These are phyloP conservation scores for Metschnikowia similis DNA, from an alignment of 805 yeast genomes.

Conservation along the genomic window DNA sequence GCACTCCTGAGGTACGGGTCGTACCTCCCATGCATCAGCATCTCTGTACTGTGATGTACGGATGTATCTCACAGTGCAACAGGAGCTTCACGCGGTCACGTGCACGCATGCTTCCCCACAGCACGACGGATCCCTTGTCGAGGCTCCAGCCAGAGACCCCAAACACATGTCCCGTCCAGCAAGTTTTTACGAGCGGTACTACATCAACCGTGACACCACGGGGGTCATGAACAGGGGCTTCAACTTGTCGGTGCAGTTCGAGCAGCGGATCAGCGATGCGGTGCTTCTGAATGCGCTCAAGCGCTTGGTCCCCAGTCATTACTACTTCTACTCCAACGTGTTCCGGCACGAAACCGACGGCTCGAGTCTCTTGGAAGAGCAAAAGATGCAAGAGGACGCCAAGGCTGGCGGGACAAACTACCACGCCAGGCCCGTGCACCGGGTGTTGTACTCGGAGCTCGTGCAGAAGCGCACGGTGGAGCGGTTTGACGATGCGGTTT, in stretches of 20 bases:
- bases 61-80: no score
- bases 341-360: slow-evolving; percentile 4
- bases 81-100: background rate
- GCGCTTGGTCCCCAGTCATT: slow-evolving; percentile 5
- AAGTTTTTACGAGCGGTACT: slow-evolving; percentile 12
- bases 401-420: slow-evolving; percentile 8
- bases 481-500: slow-evolving; percentile 2
- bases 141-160: background rate
- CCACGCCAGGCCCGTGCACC: slow-evolving; percentile 3
- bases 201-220: slow-evolving; percentile 12
- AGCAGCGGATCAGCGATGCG: slow-evolving; percentile 4
- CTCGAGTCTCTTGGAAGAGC: background rate
- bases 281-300: slow-evolving; percentile 13
- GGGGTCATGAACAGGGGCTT: slow-evolving; percentile 12
- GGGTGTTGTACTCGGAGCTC: slow-evolving; percentile 8
- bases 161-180: slow-evolving; percentile 6
- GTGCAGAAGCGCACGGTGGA: slow-evolving; percentile 3
- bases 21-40: no score
- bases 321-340: slow-evolving; percentile 8
- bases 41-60: no score
- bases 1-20: no score
- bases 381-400: background rate
- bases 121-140: no score
- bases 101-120: background rate
- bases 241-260: slow-evolving; percentile 6